Evolutionary conservation across 768 basidiomycete genomes (phyloP).

Genomic region (Pholiota molesta): DNA sequence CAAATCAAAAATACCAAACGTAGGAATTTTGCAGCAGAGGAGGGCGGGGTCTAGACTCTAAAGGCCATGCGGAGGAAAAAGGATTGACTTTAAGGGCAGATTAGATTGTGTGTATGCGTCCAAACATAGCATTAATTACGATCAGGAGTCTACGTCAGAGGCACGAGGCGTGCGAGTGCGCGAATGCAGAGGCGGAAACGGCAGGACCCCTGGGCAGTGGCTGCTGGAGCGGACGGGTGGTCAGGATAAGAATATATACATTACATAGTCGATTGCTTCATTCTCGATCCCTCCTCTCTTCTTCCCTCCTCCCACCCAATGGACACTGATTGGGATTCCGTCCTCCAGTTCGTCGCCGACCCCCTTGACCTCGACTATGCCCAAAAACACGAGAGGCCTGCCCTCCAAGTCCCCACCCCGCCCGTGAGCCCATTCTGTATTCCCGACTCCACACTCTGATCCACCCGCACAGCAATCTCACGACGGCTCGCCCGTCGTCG

Average conservation of each 20-base stretch:
- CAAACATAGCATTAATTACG: neutral
- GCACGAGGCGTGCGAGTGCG: neutral
- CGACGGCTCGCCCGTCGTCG: slow-evolving; percentile 45
- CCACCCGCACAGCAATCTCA: slow-evolving; percentile 42
- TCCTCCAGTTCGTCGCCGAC: slow-evolving; percentile 59
- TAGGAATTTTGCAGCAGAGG: slow-evolving; percentile 8
- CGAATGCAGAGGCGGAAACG: neutral
- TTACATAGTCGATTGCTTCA: slow-evolving; percentile 9
- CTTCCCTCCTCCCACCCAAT: slow-evolving; percentile 27
- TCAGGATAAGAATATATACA: slow-evolving; percentile 5
- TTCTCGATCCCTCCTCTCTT: slow-evolving; percentile 1
- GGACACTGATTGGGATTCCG: slow-evolving; percentile 63
- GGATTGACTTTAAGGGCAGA: neutral
- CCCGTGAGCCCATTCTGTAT: slow-evolving; percentile 45
- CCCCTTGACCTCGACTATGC: slow-evolving; percentile 44
- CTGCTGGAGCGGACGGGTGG: neutral
- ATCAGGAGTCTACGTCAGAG: neutral
- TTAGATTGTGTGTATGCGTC: neutral
- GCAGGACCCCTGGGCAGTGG: slow-evolving; percentile 15
- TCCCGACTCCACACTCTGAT: neutral
- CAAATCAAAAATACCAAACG: slow-evolving; percentile 54
- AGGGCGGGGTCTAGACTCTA: neutral
- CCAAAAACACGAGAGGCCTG: slow-evolving; percentile 34
- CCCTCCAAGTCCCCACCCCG: slow-evolving; percentile 62
- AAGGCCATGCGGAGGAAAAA: neutral